These are phyloP conservation scores for Cadophora sp. DNA, from an alignment of 2,329 filamentous ascomycete genomes.

Conservation along the genomic window DNA sequence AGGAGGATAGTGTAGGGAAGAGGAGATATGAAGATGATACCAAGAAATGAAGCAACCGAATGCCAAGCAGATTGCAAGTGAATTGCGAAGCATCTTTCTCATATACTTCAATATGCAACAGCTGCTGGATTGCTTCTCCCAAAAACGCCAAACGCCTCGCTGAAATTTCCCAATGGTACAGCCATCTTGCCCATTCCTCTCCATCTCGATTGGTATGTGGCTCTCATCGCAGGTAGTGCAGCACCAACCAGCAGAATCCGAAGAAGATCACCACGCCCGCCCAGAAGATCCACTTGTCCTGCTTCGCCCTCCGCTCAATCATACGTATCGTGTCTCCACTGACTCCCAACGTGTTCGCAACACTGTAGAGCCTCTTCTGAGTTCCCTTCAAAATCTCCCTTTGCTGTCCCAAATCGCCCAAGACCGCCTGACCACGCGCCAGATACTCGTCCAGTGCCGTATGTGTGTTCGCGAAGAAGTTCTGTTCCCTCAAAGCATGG, in stretches of 20 bases:
- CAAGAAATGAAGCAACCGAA: slow-evolving; percentile 1
- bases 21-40: slow-evolving; percentile 5
- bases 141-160: slow-evolving; percentile 34
- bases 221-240: slow-evolving; percentile 77
- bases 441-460: slow-evolving; percentile 92
- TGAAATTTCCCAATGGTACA: slow-evolving; percentile 23
- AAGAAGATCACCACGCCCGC: slow-evolving; percentile 87
- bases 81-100: neutral
- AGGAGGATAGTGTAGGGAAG: neutral
- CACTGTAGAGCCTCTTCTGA: slow-evolving; percentile 87
- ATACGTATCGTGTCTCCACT: slow-evolving; percentile 96
- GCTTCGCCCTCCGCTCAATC: slow-evolving; percentile 88
- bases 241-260: slow-evolving; percentile 86
- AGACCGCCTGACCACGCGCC: slow-evolving; percentile 85
- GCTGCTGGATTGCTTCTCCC: slow-evolving; percentile 12
- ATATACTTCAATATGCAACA: neutral
- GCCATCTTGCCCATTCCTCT: neutral
- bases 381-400: slow-evolving; percentile 95
- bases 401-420: slow-evolving; percentile 88
- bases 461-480: slow-evolving; percentile 83
- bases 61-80: neutral
- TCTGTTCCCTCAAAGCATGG: slow-evolving; percentile 88
- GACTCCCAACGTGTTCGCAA: slow-evolving; percentile 91
- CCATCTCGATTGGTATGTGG: neutral
- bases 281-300: slow-evolving; percentile 99